Conservation (phyloP, 1,284 basidiomycete species). For the Cutaneotrichosporon sp. region DNA sequence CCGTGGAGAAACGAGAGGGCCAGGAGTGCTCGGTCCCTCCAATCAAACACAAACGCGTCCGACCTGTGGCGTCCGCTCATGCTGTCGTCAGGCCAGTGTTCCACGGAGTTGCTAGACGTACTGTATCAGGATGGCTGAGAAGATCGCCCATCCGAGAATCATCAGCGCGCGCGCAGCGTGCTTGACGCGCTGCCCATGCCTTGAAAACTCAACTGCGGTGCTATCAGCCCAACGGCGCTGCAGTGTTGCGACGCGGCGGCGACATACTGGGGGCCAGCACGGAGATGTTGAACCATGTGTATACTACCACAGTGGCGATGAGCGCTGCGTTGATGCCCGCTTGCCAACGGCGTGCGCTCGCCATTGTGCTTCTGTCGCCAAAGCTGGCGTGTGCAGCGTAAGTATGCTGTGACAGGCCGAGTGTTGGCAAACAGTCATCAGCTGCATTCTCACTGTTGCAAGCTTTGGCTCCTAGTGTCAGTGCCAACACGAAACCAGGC, state of each 20-base stretch:
- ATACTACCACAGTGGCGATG: neutral
- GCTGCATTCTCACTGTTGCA: no score
- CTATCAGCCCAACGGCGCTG: neutral
- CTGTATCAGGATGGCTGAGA: neutral
- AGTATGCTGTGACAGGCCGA: no score
- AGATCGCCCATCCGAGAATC: neutral
- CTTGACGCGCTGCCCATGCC: no score
- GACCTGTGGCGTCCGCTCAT: neutral
- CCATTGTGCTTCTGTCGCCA: neutral
- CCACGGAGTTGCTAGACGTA: neutral
- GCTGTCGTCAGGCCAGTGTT: neutral
- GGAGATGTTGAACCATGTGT: neutral
- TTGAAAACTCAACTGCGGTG: neutral
- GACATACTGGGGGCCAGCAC: neutral
- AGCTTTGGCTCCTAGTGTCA: no score
- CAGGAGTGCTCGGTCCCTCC: neutral
- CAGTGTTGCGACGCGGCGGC: neutral
- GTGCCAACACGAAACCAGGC: no score
- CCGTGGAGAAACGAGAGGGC: neutral
- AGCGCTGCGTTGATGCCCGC: neutral
- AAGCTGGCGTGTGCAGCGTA: no score
- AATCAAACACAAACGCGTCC: neutral
- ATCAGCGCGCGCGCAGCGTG: neutral
- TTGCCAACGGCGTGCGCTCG: neutral
- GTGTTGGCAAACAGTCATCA: no score